These are phyloP conservation scores for Epichloe sp. DNA, from an alignment of 2,329 filamentous ascomycete genomes.

Conservation along the genomic window DNA sequence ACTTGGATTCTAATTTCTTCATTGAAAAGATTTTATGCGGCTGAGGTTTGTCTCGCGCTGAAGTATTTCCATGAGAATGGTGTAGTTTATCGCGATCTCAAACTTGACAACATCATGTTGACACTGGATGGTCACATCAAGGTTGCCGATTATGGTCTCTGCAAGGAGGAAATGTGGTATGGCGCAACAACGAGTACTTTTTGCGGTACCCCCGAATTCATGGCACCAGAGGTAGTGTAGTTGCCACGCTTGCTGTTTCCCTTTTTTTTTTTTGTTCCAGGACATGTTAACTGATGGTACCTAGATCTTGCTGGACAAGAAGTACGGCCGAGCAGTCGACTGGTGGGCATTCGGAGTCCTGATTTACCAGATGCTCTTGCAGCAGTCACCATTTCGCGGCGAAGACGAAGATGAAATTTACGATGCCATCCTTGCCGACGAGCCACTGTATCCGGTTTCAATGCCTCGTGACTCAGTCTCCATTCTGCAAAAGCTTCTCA, in stretches of 20 bases:
- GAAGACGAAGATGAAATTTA: constrained; percentile 99
- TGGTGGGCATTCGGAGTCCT: constrained; percentile 99
- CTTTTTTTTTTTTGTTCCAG: not conserved
- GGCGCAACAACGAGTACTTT: constrained; percentile 94
- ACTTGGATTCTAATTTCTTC: not conserved
- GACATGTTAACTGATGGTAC: not conserved
- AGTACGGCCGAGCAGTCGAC: constrained; percentile 92
- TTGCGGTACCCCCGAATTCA: constrained; percentile 98
- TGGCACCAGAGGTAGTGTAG: constrained; percentile 77
- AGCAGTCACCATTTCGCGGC: constrained; percentile 96
- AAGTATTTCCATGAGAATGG: constrained; percentile 99
- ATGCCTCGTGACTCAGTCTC: constrained; percentile 98
- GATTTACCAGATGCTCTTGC: constrained; percentile 98
- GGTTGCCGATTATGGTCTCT: constrained; percentile 95
- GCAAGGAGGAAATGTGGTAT: constrained; percentile 99
- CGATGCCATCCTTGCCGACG: constrained; percentile 92
- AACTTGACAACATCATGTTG: constrained; percentile 83
- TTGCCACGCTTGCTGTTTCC: not conserved
- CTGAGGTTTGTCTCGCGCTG: constrained; percentile 88
- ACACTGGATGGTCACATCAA: constrained; percentile 96
- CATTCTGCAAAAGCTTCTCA: constrained; percentile 93
- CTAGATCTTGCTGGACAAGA: constrained; percentile 92
- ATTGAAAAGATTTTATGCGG: constrained; percentile 69
- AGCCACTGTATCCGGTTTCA: constrained; percentile 97
- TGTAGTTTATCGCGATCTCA: constrained; percentile 95